Conservation (phyloP, 2,329 filamentous ascomycete genomes). For the Trichoderma endophyticum region DNA sequence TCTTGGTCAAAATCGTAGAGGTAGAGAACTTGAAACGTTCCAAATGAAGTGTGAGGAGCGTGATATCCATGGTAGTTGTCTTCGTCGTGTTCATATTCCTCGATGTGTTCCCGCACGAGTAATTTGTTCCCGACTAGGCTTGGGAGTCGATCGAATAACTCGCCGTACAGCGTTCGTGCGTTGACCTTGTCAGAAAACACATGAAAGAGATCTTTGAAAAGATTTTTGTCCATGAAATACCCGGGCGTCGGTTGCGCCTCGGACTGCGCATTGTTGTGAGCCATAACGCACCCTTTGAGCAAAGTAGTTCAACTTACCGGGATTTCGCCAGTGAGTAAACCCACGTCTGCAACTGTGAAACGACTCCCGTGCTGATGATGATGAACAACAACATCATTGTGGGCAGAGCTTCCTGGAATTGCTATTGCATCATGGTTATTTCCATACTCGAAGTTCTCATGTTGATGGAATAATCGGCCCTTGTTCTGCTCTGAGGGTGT, state of each 20-base stretch:
- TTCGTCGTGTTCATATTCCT: not conserved
- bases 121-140: not conserved
- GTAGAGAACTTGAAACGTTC: not conserved
- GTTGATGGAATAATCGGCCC: not conserved
- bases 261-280: not conserved
- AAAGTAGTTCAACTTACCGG: not conserved
- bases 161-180: not conserved
- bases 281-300: not conserved
- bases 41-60: not conserved
- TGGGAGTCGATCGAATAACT: not conserved
- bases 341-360: conserved; percentile 8
- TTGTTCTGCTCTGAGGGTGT: not conserved
- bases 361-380: not conserved
- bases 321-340: conserved; percentile 8
- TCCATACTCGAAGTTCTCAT: not conserved
- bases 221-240: not conserved
- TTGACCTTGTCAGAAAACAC: not conserved
- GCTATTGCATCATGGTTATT: not conserved
- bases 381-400: not conserved
- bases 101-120: not conserved
- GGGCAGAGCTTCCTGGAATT: conserved; percentile 2
- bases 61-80: not conserved
- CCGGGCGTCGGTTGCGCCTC: not conserved
- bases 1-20: conserved; percentile 8
- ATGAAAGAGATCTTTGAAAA: not conserved